Conservation (phyloP, 2,329 filamentous ascomycete genomes). For the Scytalidium lignicola region DNA sequence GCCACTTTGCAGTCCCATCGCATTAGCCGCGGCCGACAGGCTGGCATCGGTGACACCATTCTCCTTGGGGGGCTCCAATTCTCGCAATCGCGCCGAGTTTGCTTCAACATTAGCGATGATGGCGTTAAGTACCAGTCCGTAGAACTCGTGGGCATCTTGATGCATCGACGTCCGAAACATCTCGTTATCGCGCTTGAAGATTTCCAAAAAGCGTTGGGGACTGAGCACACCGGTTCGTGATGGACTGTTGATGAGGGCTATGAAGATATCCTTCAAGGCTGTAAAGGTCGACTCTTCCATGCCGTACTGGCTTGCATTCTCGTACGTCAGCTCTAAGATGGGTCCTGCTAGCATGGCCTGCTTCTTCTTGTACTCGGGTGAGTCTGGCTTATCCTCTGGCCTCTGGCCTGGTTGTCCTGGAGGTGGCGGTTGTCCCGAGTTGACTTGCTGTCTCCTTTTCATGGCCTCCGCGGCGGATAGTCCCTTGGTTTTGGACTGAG, state of each 20-base stretch:
- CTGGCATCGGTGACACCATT: conserved; percentile 45
- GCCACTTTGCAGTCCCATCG: conserved; percentile 30
- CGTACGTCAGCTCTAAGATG: conserved; percentile 76
- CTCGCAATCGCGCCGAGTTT: conserved; percentile 64
- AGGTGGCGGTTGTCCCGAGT: conserved; percentile 47
- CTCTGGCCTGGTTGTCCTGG: conserved; percentile 46
- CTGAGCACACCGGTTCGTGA: conserved; percentile 86
- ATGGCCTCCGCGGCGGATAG: conserved; percentile 50
- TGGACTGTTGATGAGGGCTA: conserved; percentile 75
- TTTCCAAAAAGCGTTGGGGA: conserved; percentile 87
- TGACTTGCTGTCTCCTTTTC: conserved; percentile 51
- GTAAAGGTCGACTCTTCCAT: conserved; percentile 97
- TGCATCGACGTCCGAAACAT: conserved; percentile 98
- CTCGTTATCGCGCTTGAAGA: conserved; percentile 90
- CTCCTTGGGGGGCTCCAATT: conserved; percentile 37
- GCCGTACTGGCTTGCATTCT: conserved; percentile 74
- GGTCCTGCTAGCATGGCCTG: conserved; percentile 84
- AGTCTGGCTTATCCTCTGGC: conserved; percentile 89
- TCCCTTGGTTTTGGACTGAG: conserved; percentile 46
- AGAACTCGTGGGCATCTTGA: conserved; percentile 96
- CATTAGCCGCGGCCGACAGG: conserved; percentile 37
- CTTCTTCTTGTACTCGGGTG: conserved; percentile 97
- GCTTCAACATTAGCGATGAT: conserved; percentile 90
- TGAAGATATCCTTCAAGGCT: conserved; percentile 91
- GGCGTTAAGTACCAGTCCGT: conserved; percentile 91